These are phyloP conservation scores for Trichoderma afroharzianum DNA, from an alignment of 2,329 filamentous ascomycete genomes.

Conservation along the genomic window DNA sequence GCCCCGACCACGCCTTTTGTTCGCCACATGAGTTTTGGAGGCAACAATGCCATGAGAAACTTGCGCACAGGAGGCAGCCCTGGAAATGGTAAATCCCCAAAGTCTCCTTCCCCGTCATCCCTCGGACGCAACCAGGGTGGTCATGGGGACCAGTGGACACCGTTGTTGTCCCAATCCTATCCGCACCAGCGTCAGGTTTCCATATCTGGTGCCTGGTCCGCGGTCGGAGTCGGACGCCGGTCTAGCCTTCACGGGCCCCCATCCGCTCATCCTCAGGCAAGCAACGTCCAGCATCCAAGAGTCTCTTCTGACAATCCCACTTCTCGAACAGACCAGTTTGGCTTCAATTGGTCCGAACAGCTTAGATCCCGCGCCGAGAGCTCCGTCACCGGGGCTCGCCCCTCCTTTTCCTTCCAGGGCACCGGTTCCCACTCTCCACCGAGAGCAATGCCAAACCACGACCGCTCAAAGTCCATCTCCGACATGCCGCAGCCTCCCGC, in stretches of 20 bases:
- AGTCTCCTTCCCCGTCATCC: constrained; percentile 35
- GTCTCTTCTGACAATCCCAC: constrained; percentile 61
- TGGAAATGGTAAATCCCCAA: constrained; percentile 59
- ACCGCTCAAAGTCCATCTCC: constrained; percentile 67
- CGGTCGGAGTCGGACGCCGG: constrained; percentile 35
- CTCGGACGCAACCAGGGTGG: constrained; percentile 33
- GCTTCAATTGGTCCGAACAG: constrained; percentile 97
- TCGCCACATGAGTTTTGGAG: constrained; percentile 86
- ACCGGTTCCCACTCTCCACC: constrained; percentile 39
- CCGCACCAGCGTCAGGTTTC: constrained; percentile 26
- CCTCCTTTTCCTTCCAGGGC: constrained; percentile 55
- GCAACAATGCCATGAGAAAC: constrained; percentile 68
- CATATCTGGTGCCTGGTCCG: constrained; percentile 33
- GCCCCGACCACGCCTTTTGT: constrained; percentile 71
- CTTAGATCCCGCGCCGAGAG: constrained; percentile 88
- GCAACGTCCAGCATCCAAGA: constrained; percentile 54
- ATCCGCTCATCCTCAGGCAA: constrained; percentile 50
- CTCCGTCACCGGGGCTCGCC: constrained; percentile 56
- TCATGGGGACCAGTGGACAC: constrained; percentile 28
- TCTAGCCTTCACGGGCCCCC: constrained; percentile 33
- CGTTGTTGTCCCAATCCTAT: constrained; percentile 18
- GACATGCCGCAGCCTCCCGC: constrained; percentile 58
- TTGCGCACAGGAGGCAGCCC: constrained; percentile 54
- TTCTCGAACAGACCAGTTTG: constrained; percentile 70
- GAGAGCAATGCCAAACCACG: constrained; percentile 45